A percentile compares a stretch with the other conserved stretches of the same genome.
Evolutionary conservation across 2,329 filamentous ascomycete genomes (phyloP).

Genomic region (Botrytis aclada): DNA sequence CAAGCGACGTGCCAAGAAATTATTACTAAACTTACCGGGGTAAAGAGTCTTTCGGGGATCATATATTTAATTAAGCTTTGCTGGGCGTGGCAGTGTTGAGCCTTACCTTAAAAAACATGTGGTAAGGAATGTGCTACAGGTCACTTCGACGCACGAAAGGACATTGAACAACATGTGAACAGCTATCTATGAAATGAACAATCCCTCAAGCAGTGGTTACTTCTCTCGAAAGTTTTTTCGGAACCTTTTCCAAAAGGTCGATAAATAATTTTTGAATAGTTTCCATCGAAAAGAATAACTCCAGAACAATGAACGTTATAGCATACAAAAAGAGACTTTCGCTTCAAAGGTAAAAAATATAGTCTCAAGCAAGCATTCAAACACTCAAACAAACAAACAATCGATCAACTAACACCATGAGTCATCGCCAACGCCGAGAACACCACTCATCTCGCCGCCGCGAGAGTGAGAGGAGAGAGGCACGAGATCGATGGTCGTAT

Average conservation of each 20-base stretch:
- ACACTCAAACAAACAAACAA: not conserved
- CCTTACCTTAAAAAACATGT: not conserved
- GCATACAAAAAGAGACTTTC: not conserved
- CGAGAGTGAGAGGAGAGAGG: not conserved
- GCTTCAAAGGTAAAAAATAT: not conserved
- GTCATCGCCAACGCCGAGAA: not conserved
- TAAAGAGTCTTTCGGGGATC: not conserved
- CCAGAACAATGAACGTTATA: not conserved
- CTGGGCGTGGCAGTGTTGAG: not conserved
- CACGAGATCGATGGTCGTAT: not conserved
- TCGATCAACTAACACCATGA: not conserved
- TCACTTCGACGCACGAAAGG: not conserved
- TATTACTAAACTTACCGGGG: not conserved
- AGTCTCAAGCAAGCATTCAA: not conserved
- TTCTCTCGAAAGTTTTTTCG: not conserved
- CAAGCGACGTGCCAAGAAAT: not conserved
- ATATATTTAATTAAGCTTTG: not conserved
- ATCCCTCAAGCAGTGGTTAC: not conserved
- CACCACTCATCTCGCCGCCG: not conserved
- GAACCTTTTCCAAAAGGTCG: not conserved
- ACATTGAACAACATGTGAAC: not conserved
- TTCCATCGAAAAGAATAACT: not conserved
- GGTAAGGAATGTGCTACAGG: not conserved
- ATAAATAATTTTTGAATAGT: not conserved
- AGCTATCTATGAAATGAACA: not conserved